Evolutionary conservation across 1,284 basidiomycete species (phyloP).

Genomic region (Boletellus dicymbophilus): DNA sequence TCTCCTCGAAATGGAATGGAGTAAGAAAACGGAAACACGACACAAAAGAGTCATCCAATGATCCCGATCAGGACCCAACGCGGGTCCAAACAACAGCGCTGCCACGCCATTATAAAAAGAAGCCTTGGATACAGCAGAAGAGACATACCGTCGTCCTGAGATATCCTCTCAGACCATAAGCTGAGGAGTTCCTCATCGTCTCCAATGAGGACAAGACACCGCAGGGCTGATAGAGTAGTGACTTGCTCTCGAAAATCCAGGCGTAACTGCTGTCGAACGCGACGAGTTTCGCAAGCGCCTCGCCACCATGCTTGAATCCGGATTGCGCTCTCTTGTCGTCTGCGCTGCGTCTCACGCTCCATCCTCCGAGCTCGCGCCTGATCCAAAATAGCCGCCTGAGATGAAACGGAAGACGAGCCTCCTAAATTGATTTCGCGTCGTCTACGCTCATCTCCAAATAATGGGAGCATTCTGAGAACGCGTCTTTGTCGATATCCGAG

Average conservation of each 20-base stretch:
- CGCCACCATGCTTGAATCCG: conserved; percentile 74
- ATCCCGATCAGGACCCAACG: conserved; percentile 35
- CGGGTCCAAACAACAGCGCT: conserved; percentile 47
- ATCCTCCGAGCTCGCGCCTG: conserved; percentile 59
- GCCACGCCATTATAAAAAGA: conserved; percentile 8
- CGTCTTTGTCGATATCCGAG: neutral
- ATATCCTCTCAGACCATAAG: conserved; percentile 45
- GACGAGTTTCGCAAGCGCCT: conserved; percentile 43
- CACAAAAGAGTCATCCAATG: conserved; percentile 63
- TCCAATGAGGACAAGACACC: conserved; percentile 62
- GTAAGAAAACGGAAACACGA: conserved; percentile 47
- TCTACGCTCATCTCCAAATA: conserved; percentile 36
- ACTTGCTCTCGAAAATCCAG: conserved; percentile 40
- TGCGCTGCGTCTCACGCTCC: conserved; percentile 57
- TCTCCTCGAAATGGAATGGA: conserved; percentile 48
- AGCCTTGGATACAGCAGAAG: neutral
- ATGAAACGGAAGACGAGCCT: conserved; percentile 52
- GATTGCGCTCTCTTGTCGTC: conserved; percentile 55
- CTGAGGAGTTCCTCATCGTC: conserved; percentile 54
- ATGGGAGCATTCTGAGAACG: conserved; percentile 23
- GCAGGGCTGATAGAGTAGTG: conserved; percentile 51
- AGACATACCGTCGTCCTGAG: conserved; percentile 43
- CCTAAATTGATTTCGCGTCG: conserved; percentile 78
- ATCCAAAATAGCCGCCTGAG: conserved; percentile 58
- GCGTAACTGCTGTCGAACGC: conserved; percentile 43